A percentile compares a stretch with the other conserved stretches of the same genome.
Conservation (phyloP, 805 yeast species). For the Lipomyces yamanashiensis region DNA sequence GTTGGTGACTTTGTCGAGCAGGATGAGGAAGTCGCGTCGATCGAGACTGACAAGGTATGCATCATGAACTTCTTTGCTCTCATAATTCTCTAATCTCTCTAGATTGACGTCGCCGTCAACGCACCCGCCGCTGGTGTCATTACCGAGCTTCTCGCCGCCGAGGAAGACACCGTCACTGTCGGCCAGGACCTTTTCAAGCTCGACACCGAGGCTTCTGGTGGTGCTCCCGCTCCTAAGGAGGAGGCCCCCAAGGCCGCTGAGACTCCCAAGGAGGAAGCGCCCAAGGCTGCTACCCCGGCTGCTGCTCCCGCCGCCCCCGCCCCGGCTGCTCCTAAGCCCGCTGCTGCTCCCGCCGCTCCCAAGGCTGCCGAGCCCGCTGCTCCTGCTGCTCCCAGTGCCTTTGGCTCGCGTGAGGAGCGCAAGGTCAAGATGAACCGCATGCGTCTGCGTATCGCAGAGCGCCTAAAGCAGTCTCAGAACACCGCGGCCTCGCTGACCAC, state of each 20-base stretch:
- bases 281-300: constrained; percentile 40
- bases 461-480: constrained; percentile 98
- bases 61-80: background rate
- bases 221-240: constrained; percentile 37
- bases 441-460: constrained; percentile 98
- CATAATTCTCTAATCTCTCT: background rate
- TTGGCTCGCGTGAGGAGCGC: constrained; percentile 82
- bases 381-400: constrained; percentile 46
- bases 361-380: constrained; percentile 43
- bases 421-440: constrained; percentile 98
- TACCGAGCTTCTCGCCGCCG: constrained; percentile 76
- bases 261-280: constrained; percentile 36
- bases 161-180: constrained; percentile 93
- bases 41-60: constrained; percentile 83
- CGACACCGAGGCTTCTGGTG: constrained; percentile 61
- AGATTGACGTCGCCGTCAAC: constrained; percentile 93
- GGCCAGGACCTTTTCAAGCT: constrained; percentile 91
- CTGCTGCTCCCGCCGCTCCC: constrained; percentile 39
- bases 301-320: constrained; percentile 44
- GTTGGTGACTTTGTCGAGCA: constrained; percentile 86
- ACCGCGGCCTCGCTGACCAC: constrained; percentile 98
- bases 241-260: constrained; percentile 33
- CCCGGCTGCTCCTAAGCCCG: constrained; percentile 43
- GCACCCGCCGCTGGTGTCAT: constrained; percentile 91
- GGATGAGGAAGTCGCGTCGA: constrained; percentile 93